phyloP scores from a whole-genome alignment of 192 early-diverging fungal genomes.

The Radiomyces spectabilis region DNA sequence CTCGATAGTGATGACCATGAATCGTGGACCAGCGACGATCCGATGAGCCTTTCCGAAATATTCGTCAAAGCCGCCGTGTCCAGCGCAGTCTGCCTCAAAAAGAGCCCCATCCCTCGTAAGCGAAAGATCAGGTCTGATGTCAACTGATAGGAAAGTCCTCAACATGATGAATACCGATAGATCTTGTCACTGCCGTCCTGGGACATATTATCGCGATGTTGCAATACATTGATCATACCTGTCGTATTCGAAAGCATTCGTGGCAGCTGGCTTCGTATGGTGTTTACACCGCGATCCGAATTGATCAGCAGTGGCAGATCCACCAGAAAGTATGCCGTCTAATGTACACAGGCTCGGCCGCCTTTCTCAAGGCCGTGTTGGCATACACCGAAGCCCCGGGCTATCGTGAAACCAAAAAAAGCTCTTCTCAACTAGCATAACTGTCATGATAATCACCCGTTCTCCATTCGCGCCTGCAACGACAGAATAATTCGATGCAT shows the following conservation, averaged over 20 bases:
- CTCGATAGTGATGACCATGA: neutral
- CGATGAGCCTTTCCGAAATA: neutral
- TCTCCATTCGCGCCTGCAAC: neutral
- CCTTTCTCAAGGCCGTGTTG: slow-evolving; percentile 40
- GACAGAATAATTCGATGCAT: neutral
- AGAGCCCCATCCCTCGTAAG: slow-evolving; percentile 40
- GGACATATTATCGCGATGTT: slow-evolving; percentile 27
- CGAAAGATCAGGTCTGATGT: neutral
- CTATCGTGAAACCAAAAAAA: slow-evolving; percentile 9
- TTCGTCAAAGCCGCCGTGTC: slow-evolving; percentile 38
- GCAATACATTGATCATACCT: slow-evolving; percentile 35
- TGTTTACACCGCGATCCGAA: slow-evolving; percentile 40
- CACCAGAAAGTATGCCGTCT: slow-evolving; percentile 43
- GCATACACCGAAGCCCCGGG: slow-evolving; percentile 40
- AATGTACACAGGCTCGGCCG: slow-evolving; percentile 33
- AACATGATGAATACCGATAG: slow-evolving; percentile 4
- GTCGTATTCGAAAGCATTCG: slow-evolving; percentile 38
- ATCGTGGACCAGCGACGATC: neutral
- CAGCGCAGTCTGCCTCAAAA: slow-evolving; percentile 39
- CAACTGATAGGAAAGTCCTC: neutral
- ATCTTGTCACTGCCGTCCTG: slow-evolving; percentile 29
- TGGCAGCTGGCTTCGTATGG: slow-evolving; percentile 40
- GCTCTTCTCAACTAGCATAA: neutral
- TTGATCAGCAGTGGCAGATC: slow-evolving; percentile 46
- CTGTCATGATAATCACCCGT: neutral